phyloP scores from a whole-genome alignment of 106 monocot species.

The Phalaenopsis aphrodite region DNA sequence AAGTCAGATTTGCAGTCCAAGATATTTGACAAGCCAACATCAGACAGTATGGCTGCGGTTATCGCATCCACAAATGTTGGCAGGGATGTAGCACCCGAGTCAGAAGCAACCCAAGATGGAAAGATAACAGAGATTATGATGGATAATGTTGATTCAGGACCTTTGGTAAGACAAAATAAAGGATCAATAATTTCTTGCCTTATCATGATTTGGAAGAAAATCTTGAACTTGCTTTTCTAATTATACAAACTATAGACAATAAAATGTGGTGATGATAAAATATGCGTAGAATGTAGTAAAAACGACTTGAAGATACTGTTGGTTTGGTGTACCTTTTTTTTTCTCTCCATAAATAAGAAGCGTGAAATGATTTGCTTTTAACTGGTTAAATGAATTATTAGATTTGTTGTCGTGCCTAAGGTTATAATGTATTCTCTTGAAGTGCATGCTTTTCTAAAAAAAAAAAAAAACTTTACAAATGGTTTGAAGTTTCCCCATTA shows the following conservation, averaged over 20 bases:
- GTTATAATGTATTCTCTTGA: neutral
- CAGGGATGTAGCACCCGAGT: slow-evolving; percentile 44
- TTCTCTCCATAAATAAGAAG: neutral
- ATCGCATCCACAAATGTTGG: slow-evolving; percentile 28
- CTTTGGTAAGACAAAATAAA: slow-evolving; percentile 7
- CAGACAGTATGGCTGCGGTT: slow-evolving; percentile 36
- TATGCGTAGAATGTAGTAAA: neutral
- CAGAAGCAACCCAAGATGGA: slow-evolving; percentile 44
- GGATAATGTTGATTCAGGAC: slow-evolving; percentile 34
- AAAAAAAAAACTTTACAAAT: neutral
- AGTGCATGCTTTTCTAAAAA: neutral
- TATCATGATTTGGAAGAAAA: neutral
- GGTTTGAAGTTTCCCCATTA: neutral
- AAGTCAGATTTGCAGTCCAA: slow-evolving; percentile 46
- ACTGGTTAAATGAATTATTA: too few species aligned
- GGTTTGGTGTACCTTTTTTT: neutral
- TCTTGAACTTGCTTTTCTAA: neutral
- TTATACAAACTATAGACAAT: neutral
- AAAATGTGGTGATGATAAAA: neutral
- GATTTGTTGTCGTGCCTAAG: too few species aligned
- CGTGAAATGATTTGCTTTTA: neutral
- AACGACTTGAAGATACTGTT: neutral
- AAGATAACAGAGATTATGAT: slow-evolving; percentile 50
- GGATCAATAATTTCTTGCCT: neutral
- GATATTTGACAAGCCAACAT: slow-evolving; percentile 26